Evolutionary conservation across 257 asterid species (phyloP).

Genomic region (Lycium ferocissimum): DNA sequence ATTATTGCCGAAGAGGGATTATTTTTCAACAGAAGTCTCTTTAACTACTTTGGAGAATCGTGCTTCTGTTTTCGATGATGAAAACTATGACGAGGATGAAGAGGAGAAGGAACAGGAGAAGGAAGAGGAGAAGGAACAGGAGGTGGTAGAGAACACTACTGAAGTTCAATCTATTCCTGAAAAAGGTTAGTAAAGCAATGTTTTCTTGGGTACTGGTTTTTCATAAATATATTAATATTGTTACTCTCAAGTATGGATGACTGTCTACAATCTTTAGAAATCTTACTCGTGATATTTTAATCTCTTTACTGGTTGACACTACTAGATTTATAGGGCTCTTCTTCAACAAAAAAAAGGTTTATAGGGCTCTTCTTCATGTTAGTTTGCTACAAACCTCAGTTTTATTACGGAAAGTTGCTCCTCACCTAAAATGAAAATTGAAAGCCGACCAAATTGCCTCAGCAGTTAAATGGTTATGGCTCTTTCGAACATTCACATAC

Average conservation of each 20-base stretch:
- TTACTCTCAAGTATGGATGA: constrained; percentile 14
- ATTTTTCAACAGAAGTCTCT: constrained; percentile 63
- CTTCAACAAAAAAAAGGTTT: too few relatives aligned
- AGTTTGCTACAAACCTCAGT: constrained; percentile 3
- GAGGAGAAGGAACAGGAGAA: constrained; percentile 56
- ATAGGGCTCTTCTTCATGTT: not conserved
- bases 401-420: constrained; percentile 17
- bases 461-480: not conserved
- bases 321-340: not conserved
- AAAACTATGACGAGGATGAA: constrained; percentile 90
- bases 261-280: constrained; percentile 14
- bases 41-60: constrained; percentile 56
- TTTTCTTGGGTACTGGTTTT: constrained; percentile 12
- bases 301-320: not conserved
- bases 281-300: not conserved
- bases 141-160: constrained; percentile 48
- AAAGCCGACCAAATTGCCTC: not conserved
- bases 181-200: constrained; percentile 54
- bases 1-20: constrained; percentile 76
- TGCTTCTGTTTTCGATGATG: constrained; percentile 85
- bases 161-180: constrained; percentile 49
- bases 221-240: not conserved
- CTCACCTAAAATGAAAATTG: constrained; percentile 14
- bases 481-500: not conserved
- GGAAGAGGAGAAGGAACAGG: constrained; percentile 61